phyloP scores from a whole-genome alignment of 805 yeast genomes.

The Zygotorulaspora sp. region DNA sequence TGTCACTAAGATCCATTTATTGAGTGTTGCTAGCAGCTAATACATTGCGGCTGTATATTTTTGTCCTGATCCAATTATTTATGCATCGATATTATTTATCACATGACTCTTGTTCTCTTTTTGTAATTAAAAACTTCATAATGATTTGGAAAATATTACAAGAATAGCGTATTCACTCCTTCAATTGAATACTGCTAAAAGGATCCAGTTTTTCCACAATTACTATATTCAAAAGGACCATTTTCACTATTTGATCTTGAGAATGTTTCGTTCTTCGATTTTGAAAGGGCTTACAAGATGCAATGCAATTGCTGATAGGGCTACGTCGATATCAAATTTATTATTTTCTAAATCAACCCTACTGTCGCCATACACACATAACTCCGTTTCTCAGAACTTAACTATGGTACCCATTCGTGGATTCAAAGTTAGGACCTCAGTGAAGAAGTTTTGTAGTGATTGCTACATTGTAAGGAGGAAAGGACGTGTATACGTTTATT shows the following conservation, averaged over 20 bases:
- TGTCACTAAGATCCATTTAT: constrained; percentile 21
- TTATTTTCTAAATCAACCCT: constrained; percentile 6
- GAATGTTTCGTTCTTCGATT: constrained; percentile 12
- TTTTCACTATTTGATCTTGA: too few relatives aligned
- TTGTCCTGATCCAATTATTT: too few relatives aligned
- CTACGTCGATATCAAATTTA: background rate
- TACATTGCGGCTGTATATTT: too few relatives aligned
- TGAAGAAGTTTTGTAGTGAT: constrained; percentile 87
- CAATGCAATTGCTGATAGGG: background rate
- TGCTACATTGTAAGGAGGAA: constrained; percentile 92
- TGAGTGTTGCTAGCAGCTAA: too few relatives aligned
- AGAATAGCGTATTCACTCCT: too few relatives aligned
- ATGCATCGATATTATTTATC: too few relatives aligned
- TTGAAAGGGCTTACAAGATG: constrained; percentile 6
- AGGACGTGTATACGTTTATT: constrained; percentile 88
- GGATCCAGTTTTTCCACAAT: too few relatives aligned
- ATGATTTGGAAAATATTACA: too few relatives aligned
- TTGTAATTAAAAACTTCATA: too few relatives aligned
- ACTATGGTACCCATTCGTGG: constrained; percentile 47
- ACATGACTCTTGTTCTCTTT: too few relatives aligned
- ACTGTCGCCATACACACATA: background rate
- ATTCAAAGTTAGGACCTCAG: constrained; percentile 88
- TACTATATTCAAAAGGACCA: too few relatives aligned
- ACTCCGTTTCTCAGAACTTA: constrained; percentile 1
- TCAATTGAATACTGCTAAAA: too few relatives aligned